Conservation (phyloP, 768 basidiomycete species). For the Mrakia blollopis region DNA sequence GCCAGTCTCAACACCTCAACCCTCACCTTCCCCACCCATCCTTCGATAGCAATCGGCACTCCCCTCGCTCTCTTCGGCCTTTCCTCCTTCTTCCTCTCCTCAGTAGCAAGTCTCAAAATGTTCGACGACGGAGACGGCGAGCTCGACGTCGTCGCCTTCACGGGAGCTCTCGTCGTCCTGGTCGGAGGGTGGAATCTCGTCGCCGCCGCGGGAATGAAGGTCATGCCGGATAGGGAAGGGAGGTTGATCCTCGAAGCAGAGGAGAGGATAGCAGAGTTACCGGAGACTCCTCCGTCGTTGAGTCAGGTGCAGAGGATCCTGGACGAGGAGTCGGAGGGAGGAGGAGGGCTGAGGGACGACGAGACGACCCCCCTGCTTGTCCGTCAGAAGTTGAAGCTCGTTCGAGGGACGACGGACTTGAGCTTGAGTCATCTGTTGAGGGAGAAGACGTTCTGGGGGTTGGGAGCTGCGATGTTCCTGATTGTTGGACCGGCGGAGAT, state of each 20-base stretch:
- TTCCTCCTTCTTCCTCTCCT: conserved; percentile 13
- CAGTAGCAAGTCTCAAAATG: neutral
- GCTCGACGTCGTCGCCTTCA: conserved; percentile 22
- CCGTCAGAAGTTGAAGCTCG: neutral
- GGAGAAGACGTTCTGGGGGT: conserved; percentile 21
- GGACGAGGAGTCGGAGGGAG: conserved; percentile 11
- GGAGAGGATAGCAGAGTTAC: conserved; percentile 2
- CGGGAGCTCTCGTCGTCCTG: neutral
- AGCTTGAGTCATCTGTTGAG: neutral
- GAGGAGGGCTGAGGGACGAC: neutral
- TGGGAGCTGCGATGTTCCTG: conserved; percentile 22
- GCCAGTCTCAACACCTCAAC: conserved; percentile 27
- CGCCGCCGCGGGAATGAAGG: neutral
- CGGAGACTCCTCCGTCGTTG: conserved; percentile 4
- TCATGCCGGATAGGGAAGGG: conserved; percentile 27
- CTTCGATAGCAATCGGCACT: conserved; percentile 24
- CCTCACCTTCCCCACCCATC: conserved; percentile 26
- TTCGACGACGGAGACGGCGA: conserved; percentile 26
- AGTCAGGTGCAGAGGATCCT: conserved; percentile 2
- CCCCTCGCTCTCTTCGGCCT: conserved; percentile 31
- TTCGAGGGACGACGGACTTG: conserved; percentile 16
- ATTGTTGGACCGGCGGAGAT: conserved; percentile 31
- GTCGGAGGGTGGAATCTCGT: conserved; percentile 13
- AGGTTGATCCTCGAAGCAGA: conserved; percentile 11
- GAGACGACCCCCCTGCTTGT: conserved; percentile 14